Evolutionary conservation across 768 basidiomycete species (phyloP).

Genomic region (Boletus speciosus): DNA sequence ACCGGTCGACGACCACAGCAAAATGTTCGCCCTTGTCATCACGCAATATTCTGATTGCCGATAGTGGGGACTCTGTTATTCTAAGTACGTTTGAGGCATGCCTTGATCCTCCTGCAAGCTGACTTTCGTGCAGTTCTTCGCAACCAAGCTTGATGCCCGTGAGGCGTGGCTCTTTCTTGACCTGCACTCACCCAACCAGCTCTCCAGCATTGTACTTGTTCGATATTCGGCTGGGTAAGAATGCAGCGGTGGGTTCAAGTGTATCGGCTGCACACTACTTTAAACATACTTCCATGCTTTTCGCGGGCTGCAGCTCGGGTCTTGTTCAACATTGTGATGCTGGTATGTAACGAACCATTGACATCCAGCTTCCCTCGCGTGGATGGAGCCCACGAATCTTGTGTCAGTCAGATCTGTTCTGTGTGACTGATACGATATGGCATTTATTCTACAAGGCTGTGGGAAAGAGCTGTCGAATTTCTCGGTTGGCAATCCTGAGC

Average conservation of each 20-base stretch:
- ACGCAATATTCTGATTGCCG: conserved; percentile 11
- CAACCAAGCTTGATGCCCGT: conserved; percentile 55
- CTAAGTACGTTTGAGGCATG: conserved; percentile 60
- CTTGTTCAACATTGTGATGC: neutral
- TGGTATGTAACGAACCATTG: neutral
- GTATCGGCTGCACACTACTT: neutral
- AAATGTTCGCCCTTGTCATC: neutral
- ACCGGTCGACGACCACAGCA: too few species aligned
- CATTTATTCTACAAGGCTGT: neutral
- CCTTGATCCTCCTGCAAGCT: conserved; percentile 24
- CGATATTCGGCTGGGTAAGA: neutral
- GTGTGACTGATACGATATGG: neutral
- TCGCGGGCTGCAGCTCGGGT: neutral
- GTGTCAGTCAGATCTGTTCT: neutral
- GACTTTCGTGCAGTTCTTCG: conserved; percentile 60
- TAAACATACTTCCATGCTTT: conserved; percentile 2
- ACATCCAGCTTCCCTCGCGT: neutral
- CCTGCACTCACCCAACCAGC: neutral
- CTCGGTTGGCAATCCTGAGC: conserved; percentile 52
- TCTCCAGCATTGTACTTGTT: neutral
- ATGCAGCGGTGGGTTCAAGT: neutral
- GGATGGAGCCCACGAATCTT: neutral
- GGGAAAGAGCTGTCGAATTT: conserved; percentile 56
- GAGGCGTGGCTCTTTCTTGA: neutral
- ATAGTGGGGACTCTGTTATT: conserved; percentile 95